A percentile compares a stretch with the other conserved stretches of the same genome.
phyloP scores from a whole-genome alignment of 2,329 filamentous ascomycete genomes.

The Simplicillium sp. region DNA sequence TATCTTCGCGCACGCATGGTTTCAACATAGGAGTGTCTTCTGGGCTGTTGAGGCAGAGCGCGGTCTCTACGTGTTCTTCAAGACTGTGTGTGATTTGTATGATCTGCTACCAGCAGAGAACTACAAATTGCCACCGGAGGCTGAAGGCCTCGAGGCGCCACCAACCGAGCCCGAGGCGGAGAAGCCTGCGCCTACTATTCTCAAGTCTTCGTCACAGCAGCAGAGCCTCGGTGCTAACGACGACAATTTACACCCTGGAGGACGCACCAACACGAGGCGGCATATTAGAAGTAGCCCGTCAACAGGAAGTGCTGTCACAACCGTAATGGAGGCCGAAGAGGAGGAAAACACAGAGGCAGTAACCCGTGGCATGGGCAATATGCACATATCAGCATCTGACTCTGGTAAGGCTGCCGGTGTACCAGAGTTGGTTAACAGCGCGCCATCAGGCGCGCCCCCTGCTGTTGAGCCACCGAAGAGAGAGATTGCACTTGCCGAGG shows the following conservation, averaged over 20 bases:
- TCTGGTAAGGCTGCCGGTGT: no score
- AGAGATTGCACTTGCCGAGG: no score
- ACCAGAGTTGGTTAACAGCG: no score
- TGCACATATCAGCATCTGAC: constrained; percentile 37
- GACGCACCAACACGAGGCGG: constrained; percentile 65
- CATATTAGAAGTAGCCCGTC: constrained; percentile 75
- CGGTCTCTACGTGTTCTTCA: constrained; percentile 95
- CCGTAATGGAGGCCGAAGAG: constrained; percentile 75
- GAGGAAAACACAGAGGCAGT: constrained; percentile 47
- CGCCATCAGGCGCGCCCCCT: no score
- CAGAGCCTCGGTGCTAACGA: constrained; percentile 26
- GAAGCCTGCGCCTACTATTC: constrained; percentile 22
- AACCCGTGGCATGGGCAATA: constrained; percentile 32
- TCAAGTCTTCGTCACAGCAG: constrained; percentile 23
- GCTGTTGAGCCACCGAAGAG: no score
- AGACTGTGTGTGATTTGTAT: constrained; percentile 90
- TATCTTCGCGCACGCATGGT: constrained; percentile 98
- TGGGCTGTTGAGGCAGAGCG: constrained; percentile 86
- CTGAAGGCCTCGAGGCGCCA: constrained; percentile 65
- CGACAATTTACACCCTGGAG: constrained; percentile 41
- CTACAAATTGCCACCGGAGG: constrained; percentile 89
- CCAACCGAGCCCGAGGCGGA: constrained; percentile 30
- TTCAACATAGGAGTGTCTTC: constrained; percentile 90
- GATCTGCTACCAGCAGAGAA: constrained; percentile 85
- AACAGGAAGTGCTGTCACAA: constrained; percentile 67